Evolutionary conservation across 2,329 filamentous ascomycete genomes (phyloP).

Genomic region (Alternaria alternata): DNA sequence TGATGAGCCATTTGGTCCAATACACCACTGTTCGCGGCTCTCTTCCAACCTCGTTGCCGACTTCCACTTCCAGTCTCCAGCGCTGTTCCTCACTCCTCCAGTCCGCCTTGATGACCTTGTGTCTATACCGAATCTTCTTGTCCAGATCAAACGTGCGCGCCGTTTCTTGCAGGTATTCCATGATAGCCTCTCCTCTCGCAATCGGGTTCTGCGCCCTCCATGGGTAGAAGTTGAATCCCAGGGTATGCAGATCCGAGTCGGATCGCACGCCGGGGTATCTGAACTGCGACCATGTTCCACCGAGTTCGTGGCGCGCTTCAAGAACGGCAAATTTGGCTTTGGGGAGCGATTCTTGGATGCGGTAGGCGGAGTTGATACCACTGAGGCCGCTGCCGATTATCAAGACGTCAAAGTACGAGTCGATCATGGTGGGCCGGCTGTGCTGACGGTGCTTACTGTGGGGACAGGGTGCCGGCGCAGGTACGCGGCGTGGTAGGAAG

Average conservation of each 20-base stretch:
- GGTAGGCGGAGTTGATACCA: constrained; percentile 78
- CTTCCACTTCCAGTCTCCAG: constrained; percentile 53
- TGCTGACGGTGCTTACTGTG: background rate
- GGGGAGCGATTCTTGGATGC: constrained; percentile 68
- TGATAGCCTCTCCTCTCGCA: constrained; percentile 55
- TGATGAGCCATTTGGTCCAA: constrained; percentile 62
- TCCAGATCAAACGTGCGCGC: constrained; percentile 56
- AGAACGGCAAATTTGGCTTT: constrained; percentile 69
- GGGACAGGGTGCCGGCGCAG: background rate
- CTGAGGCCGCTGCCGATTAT: constrained; percentile 78
- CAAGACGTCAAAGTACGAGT: constrained; percentile 55
- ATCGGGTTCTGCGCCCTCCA: constrained; percentile 65
- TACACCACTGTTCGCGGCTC: constrained; percentile 48
- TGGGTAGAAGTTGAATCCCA: constrained; percentile 72
- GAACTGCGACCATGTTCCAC: constrained; percentile 83
- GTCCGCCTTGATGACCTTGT: constrained; percentile 52
- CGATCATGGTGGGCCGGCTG: constrained; percentile 20
- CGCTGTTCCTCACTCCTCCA: constrained; percentile 60
- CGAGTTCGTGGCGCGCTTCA: constrained; percentile 70
- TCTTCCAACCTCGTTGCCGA: constrained; percentile 23
- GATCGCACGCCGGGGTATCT: constrained; percentile 74
- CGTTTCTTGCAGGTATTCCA: constrained; percentile 55
- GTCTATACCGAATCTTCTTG: constrained; percentile 55
- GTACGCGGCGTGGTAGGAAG: background rate
- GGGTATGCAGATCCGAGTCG: constrained; percentile 60